phyloP scores from a whole-genome alignment of 2,329 filamentous ascomycete genomes.

The Xylariaceae sp. region DNA sequence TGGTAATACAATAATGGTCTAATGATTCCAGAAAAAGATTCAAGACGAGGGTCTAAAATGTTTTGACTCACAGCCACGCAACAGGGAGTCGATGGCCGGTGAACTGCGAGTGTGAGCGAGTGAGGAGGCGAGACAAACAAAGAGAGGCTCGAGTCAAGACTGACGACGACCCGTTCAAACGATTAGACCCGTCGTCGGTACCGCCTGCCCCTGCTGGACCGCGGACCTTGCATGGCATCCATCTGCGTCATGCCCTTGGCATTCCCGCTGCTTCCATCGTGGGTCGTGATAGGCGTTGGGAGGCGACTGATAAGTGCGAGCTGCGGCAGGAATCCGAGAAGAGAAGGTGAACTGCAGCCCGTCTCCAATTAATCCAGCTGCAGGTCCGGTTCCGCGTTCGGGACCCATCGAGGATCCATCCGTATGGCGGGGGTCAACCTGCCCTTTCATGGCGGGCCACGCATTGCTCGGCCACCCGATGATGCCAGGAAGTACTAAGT shows the following conservation, averaged over 20 bases:
- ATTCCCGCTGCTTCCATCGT: background rate
- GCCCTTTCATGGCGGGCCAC: too few species aligned
- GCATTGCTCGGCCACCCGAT: too few species aligned
- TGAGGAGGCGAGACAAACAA: background rate
- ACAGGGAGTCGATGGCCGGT: background rate
- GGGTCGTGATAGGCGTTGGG: background rate
- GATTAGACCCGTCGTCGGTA: background rate
- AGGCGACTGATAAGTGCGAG: background rate
- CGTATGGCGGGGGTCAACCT: too few species aligned
- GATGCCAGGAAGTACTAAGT: too few species aligned
- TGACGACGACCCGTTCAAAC: background rate
- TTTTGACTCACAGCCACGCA: background rate
- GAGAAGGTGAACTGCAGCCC: slow-evolving; percentile 10
- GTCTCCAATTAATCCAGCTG: background rate
- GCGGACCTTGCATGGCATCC: background rate
- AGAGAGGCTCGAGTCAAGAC: background rate
- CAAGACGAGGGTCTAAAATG: too few species aligned
- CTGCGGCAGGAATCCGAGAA: slow-evolving; percentile 9
- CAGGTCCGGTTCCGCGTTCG: background rate
- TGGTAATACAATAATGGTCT: too few species aligned
- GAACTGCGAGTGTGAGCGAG: background rate
- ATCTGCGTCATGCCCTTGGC: background rate
- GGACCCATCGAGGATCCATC: too few species aligned
- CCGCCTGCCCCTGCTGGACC: background rate
- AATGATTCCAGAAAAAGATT: too few species aligned